Percentiles rank a stretch among this genome's conserved stretches.
phyloP scores from a whole-genome alignment of 345 rosid species.

The Populus nigra region DNA sequence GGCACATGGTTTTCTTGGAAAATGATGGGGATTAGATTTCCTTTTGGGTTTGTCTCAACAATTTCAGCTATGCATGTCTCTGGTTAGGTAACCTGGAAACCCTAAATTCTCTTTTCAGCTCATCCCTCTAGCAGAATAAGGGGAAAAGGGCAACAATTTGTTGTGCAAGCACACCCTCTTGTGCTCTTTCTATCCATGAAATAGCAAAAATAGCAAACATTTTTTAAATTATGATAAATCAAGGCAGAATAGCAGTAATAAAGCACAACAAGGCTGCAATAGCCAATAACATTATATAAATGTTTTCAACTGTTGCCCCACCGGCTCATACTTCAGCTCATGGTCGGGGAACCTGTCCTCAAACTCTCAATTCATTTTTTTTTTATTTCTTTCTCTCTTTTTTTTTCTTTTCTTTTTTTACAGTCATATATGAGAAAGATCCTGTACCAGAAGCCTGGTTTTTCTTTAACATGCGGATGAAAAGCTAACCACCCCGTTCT shows the following conservation, averaged over 20 bases:
- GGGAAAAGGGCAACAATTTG: neutral
- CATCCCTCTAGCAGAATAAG: neutral
- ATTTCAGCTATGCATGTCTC: conserved; percentile 4
- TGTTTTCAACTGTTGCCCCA: conserved; percentile 25
- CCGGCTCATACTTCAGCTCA: conserved; percentile 13
- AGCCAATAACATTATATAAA: conserved; percentile 15
- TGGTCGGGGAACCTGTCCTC: conserved; percentile 13
- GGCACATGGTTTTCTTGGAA: conserved; percentile 25
- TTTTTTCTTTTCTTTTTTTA: conserved; percentile 19
- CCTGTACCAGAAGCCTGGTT: conserved; percentile 17
- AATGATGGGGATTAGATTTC: conserved; percentile 25
- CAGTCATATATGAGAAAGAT: conserved; percentile 19
- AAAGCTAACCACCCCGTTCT: conserved; percentile 16
- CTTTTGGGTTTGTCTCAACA: conserved; percentile 23
- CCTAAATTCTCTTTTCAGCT: neutral
- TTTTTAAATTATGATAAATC: neutral
- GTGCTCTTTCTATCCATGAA: neutral
- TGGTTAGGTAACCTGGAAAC: neutral
- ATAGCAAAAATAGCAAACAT: neutral
- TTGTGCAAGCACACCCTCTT: neutral
- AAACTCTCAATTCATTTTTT: conserved; percentile 16
- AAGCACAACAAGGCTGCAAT: conserved; percentile 25
- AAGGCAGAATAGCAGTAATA: conserved; percentile 1
- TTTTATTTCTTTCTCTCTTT: neutral
- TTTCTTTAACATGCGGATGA: conserved; percentile 14